Evolutionary conservation across 2,329 filamentous ascomycete species (phyloP).

Genomic region (Colletotrichum viniferum): DNA sequence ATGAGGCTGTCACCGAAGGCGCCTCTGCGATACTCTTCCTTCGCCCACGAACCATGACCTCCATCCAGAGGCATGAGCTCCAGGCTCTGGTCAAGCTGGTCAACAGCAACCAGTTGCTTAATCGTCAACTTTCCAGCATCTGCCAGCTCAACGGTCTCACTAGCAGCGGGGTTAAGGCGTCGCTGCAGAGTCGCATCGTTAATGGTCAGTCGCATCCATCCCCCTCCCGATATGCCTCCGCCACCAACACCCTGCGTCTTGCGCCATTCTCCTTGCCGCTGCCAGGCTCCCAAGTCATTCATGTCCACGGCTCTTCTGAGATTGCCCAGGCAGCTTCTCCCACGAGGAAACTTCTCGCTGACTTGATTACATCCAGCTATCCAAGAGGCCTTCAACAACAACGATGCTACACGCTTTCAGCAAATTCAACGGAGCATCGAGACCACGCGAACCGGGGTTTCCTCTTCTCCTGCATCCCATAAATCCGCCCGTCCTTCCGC

Average conservation of each 20-base stretch:
- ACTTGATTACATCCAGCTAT: conserved; percentile 39
- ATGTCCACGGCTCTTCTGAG: neutral
- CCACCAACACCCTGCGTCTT: neutral
- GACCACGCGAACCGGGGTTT: conserved; percentile 21
- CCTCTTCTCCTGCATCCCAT: conserved; percentile 15
- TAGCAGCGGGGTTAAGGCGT: conserved; percentile 83
- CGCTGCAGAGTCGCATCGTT: conserved; percentile 79
- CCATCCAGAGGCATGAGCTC: conserved; percentile 46
- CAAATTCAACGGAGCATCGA: conserved; percentile 48
- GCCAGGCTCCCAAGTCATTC: neutral
- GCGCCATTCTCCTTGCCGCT: neutral
- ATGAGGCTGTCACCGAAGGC: conserved; percentile 20
- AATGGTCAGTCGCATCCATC: conserved; percentile 64
- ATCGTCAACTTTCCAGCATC: conserved; percentile 75
- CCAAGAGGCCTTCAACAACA: conserved; percentile 38
- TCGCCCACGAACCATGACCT: conserved; percentile 25
- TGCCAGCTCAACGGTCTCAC: conserved; percentile 76
- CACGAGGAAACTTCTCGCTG: neutral
- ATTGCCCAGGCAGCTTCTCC: neutral
- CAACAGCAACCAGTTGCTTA: conserved; percentile 50
- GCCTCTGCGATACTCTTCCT: conserved; percentile 1
- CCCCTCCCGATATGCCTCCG: neutral
- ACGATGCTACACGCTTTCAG: conserved; percentile 45
- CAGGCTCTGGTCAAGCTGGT: conserved; percentile 48
- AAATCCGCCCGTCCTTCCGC: conserved; percentile 4